Percentiles rank a stretch among this genome's conserved stretches.
phyloP scores from a whole-genome alignment of 2,329 filamentous ascomycete species.

The Periconia sp. region DNA sequence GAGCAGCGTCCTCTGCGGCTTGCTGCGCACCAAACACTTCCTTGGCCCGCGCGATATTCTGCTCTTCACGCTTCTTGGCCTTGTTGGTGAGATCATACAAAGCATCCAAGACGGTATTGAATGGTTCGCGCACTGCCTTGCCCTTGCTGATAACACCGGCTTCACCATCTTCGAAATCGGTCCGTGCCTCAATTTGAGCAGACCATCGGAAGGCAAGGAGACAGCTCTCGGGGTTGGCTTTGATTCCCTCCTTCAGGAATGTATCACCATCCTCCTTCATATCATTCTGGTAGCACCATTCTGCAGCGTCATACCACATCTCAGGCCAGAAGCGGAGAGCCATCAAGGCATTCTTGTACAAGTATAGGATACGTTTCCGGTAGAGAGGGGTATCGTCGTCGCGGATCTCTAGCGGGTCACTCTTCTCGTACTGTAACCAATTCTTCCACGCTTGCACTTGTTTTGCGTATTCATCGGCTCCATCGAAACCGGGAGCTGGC shows the following conservation, averaged over 20 bases:
- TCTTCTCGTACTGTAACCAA: constrained; percentile 94
- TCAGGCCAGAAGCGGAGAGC: constrained; percentile 92
- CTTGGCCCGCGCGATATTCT: constrained; percentile 58
- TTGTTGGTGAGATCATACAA: constrained; percentile 86
- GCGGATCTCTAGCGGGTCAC: constrained; percentile 79
- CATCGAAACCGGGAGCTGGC: constrained; percentile 82
- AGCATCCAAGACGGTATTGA: constrained; percentile 78
- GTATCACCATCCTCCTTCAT: constrained; percentile 72
- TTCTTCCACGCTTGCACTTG: constrained; percentile 89
- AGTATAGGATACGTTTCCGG: constrained; percentile 79
- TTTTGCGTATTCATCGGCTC: constrained; percentile 77
- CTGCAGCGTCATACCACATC: constrained; percentile 91
- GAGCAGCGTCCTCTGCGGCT: constrained; percentile 44
- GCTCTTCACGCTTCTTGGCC: constrained; percentile 65
- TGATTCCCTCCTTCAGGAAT: constrained; percentile 79
- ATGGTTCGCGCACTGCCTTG: constrained; percentile 77
- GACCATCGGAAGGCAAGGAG: constrained; percentile 86
- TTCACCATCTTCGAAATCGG: constrained; percentile 75
- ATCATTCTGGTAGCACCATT: constrained; percentile 84
- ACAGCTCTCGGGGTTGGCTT: constrained; percentile 91
- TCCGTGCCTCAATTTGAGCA: constrained; percentile 80
- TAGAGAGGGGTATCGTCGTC: constrained; percentile 76
- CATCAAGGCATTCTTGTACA: constrained; percentile 93
- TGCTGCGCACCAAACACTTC: constrained; percentile 54
- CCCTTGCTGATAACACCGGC: constrained; percentile 66